phyloP scores from a whole-genome alignment of 352 stramenopile species.

The Phytopythium litorale region DNA sequence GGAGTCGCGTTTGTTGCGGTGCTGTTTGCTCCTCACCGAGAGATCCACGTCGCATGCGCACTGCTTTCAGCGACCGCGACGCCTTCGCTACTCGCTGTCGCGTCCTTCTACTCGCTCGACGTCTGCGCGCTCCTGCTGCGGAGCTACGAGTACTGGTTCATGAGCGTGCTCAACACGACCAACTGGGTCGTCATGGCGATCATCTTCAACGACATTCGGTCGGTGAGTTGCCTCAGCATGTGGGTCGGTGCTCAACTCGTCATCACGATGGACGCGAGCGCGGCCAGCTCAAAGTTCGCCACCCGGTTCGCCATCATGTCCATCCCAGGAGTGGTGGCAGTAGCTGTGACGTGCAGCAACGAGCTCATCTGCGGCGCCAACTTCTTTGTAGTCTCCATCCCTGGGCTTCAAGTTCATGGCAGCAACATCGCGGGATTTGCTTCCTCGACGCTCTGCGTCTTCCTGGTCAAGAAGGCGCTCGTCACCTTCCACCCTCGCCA shows the following conservation, averaged over 20 bases:
- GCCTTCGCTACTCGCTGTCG: not conserved
- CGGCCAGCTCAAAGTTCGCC: not conserved
- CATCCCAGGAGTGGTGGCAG: not conserved
- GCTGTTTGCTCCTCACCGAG: not conserved
- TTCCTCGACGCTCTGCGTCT: not conserved
- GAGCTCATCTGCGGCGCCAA: not conserved
- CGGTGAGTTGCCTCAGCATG: not conserved
- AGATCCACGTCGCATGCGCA: not conserved
- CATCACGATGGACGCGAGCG: not conserved
- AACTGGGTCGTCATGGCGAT: not conserved
- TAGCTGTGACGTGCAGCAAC: not conserved
- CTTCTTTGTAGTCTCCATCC: not conserved
- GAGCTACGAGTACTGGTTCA: slow-evolving; percentile 35
- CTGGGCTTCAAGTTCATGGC: not conserved
- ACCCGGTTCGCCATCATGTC: not conserved
- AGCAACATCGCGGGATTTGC: not conserved
- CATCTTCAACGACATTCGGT: not conserved
- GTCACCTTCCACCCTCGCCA: not conserved
- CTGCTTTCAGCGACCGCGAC: not conserved
- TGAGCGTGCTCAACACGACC: slow-evolving; percentile 22
- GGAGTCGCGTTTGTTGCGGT: not conserved
- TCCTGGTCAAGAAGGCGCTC: not conserved
- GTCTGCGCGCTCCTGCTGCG: slow-evolving; percentile 14
- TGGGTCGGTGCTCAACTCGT: not conserved
- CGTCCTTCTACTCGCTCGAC: slow-evolving; percentile 7